phyloP scores from a whole-genome alignment of 2,329 filamentous ascomycete species.

The Paraconiothyrium brasiliense region DNA sequence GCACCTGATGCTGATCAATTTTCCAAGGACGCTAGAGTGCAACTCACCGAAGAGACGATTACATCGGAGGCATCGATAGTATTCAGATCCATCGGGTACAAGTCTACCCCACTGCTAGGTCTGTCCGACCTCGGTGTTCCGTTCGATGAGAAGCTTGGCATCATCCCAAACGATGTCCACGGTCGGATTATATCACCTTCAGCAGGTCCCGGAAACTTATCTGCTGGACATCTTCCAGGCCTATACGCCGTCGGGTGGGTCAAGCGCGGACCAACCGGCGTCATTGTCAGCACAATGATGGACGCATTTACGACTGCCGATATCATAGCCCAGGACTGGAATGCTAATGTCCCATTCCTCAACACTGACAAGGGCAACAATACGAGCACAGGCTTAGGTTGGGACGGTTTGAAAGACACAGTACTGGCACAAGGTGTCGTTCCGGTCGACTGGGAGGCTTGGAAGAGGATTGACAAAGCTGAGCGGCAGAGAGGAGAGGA shows the following conservation, averaged over 20 bases:
- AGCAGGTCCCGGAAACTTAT: slow-evolving; percentile 48
- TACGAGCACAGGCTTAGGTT: slow-evolving; percentile 66
- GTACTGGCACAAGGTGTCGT: slow-evolving; percentile 64
- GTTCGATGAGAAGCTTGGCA: slow-evolving; percentile 77
- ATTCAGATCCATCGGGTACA: slow-evolving; percentile 96
- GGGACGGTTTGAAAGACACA: slow-evolving; percentile 77
- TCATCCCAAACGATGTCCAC: slow-evolving; percentile 82
- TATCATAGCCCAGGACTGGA: slow-evolving; percentile 82
- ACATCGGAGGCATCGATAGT: slow-evolving; percentile 74
- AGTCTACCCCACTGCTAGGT: slow-evolving; percentile 78
- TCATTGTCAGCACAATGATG: slow-evolving; percentile 95
- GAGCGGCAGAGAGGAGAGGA: slow-evolving; percentile 73
- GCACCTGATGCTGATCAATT: slow-evolving; percentile 53
- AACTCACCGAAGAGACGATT: slow-evolving; percentile 54
- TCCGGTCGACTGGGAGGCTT: slow-evolving; percentile 83
- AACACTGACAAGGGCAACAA: slow-evolving; percentile 49
- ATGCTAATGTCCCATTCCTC: slow-evolving; percentile 57
- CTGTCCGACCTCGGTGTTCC: slow-evolving; percentile 77
- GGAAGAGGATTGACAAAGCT: slow-evolving; percentile 82
- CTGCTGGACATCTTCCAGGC: slow-evolving; percentile 68
- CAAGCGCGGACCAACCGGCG: slow-evolving; percentile 91
- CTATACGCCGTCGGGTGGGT: slow-evolving; percentile 97
- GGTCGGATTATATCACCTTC: slow-evolving; percentile 71
- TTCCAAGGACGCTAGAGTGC: slow-evolving; percentile 61
- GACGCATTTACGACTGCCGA: slow-evolving; percentile 93